Percentiles rank a stretch among this genome's conserved stretches.
Conservation (phyloP, 169 alveolate species). For the Cyclospora cayetanensis region DNA sequence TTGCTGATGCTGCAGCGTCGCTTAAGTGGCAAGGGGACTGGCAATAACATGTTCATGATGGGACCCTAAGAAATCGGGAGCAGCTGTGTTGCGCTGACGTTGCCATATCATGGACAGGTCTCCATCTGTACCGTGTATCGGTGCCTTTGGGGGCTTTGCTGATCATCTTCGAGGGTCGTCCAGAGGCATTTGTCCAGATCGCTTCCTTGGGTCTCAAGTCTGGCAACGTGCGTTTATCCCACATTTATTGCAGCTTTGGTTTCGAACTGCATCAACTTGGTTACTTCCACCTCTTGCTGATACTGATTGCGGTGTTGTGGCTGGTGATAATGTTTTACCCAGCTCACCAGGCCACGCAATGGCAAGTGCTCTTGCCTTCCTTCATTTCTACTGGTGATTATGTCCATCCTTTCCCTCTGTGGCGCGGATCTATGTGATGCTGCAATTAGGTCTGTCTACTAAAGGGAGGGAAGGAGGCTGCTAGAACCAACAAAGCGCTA, state of each 20-base stretch:
- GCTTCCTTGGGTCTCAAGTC: slow-evolving; percentile 77
- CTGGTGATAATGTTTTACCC: slow-evolving; percentile 27
- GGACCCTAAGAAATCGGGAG: too few relatives aligned
- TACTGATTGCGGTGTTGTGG: slow-evolving; percentile 52
- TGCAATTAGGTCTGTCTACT: slow-evolving; percentile 6
- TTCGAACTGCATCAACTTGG: neutral
- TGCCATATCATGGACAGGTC: too few relatives aligned
- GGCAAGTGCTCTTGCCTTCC: neutral
- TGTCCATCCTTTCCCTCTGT: neutral
- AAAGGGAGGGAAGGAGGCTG: slow-evolving; percentile 68
- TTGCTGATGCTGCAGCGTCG: slow-evolving; percentile 26
- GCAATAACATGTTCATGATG: too few relatives aligned
- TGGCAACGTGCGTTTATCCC: slow-evolving; percentile 75
- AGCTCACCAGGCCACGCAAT: slow-evolving; percentile 56
- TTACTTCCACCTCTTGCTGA: neutral
- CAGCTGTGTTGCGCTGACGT: too few relatives aligned
- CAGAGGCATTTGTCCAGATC: slow-evolving; percentile 82
- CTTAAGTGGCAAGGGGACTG: neutral
- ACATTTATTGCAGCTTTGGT: slow-evolving; percentile 71
- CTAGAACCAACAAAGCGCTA: slow-evolving; percentile 3
- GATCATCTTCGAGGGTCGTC: slow-evolving; percentile 81
- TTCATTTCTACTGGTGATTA: neutral
- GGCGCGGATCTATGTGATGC: neutral
- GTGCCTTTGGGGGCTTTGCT: slow-evolving; percentile 80
- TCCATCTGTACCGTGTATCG: slow-evolving; percentile 75